These are phyloP conservation scores for Penicillium italicum DNA, from an alignment of 2,329 filamentous ascomycete genomes.

Conservation along the genomic window DNA sequence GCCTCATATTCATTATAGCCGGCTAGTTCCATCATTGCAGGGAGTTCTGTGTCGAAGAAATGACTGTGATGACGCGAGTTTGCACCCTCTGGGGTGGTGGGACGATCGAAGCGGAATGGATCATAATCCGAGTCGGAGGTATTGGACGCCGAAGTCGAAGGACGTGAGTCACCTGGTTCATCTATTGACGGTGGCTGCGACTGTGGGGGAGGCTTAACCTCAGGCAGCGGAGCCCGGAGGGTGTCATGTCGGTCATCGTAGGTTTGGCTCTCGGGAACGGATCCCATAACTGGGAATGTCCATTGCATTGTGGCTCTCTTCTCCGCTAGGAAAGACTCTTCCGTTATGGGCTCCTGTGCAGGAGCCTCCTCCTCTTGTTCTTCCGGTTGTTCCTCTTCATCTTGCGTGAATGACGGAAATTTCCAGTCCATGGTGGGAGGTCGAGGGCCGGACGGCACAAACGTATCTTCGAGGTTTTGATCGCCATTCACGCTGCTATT, in stretches of 20 bases:
- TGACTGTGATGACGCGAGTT: constrained; percentile 12
- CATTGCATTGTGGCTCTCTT: constrained; percentile 50
- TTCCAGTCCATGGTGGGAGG: constrained; percentile 49
- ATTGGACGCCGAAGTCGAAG: constrained; percentile 38
- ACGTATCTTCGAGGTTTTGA: constrained; percentile 29
- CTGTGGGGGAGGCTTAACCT: constrained; percentile 3
- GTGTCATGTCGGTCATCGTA: constrained; percentile 31
- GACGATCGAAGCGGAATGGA: constrained; percentile 43
- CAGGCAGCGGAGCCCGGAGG: constrained; percentile 28
- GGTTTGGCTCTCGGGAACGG: constrained; percentile 12
- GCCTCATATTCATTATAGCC: constrained; percentile 49
- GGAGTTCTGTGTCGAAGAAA: constrained; percentile 46
- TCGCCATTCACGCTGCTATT: constrained; percentile 28
- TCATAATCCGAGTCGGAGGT: constrained; percentile 41
- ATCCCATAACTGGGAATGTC: constrained; percentile 50
- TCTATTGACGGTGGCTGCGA: constrained; percentile 15
- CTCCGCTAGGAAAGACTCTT: constrained; percentile 26
- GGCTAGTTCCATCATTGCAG: constrained; percentile 45
- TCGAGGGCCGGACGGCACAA: constrained; percentile 37
- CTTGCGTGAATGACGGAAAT: constrained; percentile 37
- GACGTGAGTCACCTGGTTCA: constrained; percentile 33
- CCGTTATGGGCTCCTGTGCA: constrained; percentile 11
- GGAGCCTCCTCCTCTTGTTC: constrained; percentile 4
- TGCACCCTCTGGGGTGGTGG: constrained; percentile 25
- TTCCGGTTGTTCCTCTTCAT: constrained; percentile 16